These are phyloP conservation scores for Paraleonurus japonicus DNA, from an alignment of 257 asterid genomes.

Conservation along the genomic window DNA sequence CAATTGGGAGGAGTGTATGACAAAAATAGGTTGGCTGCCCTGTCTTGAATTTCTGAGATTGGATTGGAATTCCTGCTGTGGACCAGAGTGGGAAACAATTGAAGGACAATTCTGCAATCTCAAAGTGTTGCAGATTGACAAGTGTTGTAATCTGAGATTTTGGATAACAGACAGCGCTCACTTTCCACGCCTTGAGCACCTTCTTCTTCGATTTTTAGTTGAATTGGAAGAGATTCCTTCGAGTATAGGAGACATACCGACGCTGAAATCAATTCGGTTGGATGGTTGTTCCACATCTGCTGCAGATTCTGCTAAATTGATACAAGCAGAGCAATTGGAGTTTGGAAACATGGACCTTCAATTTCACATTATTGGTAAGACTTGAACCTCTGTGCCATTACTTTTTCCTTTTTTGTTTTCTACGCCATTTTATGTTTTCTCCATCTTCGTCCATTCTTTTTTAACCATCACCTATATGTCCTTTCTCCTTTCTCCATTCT, in stretches of 20 bases:
- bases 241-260: background rate
- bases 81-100: background rate
- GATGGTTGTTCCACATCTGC: background rate
- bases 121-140: background rate
- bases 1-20: background rate
- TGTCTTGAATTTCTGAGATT: background rate
- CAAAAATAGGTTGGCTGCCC: background rate
- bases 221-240: slow-evolving; percentile 12
- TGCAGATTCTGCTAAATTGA: background rate
- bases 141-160: background rate
- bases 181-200: slow-evolving; percentile 20
- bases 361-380: background rate
- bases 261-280: slow-evolving; percentile 12
- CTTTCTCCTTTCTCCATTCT: too few relatives aligned
- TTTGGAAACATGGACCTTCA: background rate
- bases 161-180: background rate
- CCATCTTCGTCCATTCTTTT: too few relatives aligned
- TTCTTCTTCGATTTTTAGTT: background rate
- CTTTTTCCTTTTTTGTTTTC: too few relatives aligned
- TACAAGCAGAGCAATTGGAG: background rate
- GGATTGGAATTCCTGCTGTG: background rate
- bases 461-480: too few relatives aligned
- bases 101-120: background rate
- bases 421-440: too few relatives aligned
- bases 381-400: background rate